A percentile compares a stretch with the other conserved stretches of the same genome.
These are phyloP conservation scores for Apiospora rasikravindrae DNA, from an alignment of 2,329 filamentous ascomycete genomes.

Conservation along the genomic window DNA sequence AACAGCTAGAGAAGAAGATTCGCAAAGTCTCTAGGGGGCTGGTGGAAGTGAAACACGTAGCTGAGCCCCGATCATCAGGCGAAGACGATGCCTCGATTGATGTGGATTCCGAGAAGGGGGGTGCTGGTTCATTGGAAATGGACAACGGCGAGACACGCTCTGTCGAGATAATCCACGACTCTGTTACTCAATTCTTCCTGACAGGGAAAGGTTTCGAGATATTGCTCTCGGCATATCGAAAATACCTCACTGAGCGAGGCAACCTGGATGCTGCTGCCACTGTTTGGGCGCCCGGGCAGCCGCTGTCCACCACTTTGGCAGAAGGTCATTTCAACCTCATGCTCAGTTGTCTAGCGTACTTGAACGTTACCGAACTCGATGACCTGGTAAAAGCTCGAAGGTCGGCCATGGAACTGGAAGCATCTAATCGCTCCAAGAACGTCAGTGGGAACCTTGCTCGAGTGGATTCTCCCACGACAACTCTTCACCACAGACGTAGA, in stretches of 20 bases:
- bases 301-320: neutral
- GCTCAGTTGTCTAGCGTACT: neutral
- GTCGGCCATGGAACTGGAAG: neutral
- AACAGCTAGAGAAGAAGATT: neutral
- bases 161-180: neutral
- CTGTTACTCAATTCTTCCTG: neutral
- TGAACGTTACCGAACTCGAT: neutral
- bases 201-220: neutral
- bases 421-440: no score
- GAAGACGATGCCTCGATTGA: neutral
- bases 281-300: neutral
- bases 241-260: neutral
- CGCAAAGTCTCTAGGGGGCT: neutral
- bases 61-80: no score
- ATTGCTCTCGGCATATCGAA: neutral
- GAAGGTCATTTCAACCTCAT: neutral
- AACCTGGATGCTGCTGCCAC: accelerated
- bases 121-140: neutral
- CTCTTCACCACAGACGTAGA: no score
- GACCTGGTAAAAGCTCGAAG: neutral
- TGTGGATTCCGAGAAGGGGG: neutral
- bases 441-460: no score
- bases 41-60: neutral
- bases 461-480: no score
- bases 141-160: neutral